A percentile compares a stretch with the other conserved stretches of the same genome.
phyloP scores from a whole-genome alignment of 2,329 filamentous ascomycete species.

The Pyricularia pennisetigena region DNA sequence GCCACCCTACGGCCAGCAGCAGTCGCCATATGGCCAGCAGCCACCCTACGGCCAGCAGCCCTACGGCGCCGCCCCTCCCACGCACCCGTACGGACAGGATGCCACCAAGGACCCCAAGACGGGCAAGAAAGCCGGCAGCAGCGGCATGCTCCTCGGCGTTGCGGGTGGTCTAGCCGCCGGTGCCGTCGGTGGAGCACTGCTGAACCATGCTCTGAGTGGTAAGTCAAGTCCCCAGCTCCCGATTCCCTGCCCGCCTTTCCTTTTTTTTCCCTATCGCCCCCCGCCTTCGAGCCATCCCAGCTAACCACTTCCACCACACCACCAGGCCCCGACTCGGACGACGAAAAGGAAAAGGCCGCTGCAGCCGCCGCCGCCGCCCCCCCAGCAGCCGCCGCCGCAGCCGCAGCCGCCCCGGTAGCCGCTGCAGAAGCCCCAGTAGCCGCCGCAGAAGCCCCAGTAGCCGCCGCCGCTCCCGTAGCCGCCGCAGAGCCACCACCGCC shows the following conservation, averaged over 20 bases:
- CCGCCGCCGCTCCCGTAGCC: not conserved
- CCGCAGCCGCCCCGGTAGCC: not conserved
- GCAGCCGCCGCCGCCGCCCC: conserved; percentile 5
- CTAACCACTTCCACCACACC: not conserved
- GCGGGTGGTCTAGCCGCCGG: conserved; percentile 47
- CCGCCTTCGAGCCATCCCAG: not conserved
- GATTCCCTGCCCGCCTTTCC: not conserved
- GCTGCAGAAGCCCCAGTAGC: not conserved
- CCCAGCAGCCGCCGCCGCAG: not conserved
- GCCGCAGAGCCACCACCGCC: not conserved
- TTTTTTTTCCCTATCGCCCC: not conserved
- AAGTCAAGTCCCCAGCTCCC: too few relatives aligned
- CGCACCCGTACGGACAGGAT: not conserved
- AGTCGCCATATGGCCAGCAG: not conserved
- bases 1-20: not conserved
- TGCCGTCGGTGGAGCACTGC: conserved; percentile 44
- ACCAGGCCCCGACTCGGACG: conserved; percentile 18
- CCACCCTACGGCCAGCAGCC: not conserved
- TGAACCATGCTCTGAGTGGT: conserved; percentile 44
- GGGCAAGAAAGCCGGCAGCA: conserved; percentile 31
- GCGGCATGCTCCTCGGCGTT: conserved; percentile 43
- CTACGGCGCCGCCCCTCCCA: not conserved
- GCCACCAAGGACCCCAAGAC: conserved; percentile 13
- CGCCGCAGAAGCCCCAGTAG: not conserved
- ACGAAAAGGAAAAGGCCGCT: conserved; percentile 11